Evolutionary conservation across 2,329 filamentous ascomycete genomes (phyloP), one percentile per base, ranked within the genome.

Genomic region (Allantophomopsis lycopodina): DNA sequence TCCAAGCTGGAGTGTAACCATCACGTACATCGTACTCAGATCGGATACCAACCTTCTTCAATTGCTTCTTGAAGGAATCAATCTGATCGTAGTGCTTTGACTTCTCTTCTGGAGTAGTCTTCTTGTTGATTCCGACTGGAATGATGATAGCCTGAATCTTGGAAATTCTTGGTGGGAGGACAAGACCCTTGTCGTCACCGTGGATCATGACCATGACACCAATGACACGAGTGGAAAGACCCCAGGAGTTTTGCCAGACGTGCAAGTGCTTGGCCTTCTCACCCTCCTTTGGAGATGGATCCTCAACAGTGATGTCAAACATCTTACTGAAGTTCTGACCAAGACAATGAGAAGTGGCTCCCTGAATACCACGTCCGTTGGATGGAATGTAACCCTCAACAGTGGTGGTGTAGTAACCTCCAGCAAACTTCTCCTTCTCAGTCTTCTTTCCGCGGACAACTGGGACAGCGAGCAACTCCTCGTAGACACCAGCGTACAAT

Each of bases 141-240:
- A 98, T 80, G 46, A 98, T 73, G 49, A 95, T 73, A 35, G 79
- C 76, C 62, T 98, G 91, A 46, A 79, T 70, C 63, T 89, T 86
- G 47, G 88, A 80, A 39, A 96, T 83, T 41, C 87, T 76, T 32
- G 91, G 91, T 57, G 91, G 91, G 39, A 96, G 77, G 45, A 96
- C 87, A 14, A 98, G 72, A 47, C 91, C 91, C 62, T 89, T 89
- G 66, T 98, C 83, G 58, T 98, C 91, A 54, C 87, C 82, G 64
- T 98, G 91, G 44, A 94, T 87, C 78, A 98, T 91, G 55, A 95
- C 84, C 89, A 96, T 96, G 59, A 96, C 87, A 65, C 91, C 93
- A 49, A 98, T 94, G 42, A 89, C 86, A 58, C 91, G 86, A 40
- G 91, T 98, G 1, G 89, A 96, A 44, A 98, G 75, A 63, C 91